phyloP scores from a whole-genome alignment of 106 monocot genomes.

The Acorus calamus region DNA sequence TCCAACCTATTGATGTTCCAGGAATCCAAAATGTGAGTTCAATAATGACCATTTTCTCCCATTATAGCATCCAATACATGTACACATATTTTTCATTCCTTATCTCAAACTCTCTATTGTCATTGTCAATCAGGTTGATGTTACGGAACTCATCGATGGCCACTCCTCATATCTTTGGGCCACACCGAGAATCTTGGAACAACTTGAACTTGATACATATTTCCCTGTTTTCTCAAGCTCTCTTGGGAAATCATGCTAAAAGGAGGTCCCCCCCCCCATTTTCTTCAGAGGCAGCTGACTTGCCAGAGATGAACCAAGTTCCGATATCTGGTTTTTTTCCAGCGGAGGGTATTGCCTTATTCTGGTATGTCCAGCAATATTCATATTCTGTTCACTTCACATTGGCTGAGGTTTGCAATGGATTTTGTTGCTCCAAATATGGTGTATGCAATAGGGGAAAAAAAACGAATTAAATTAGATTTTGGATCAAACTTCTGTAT shows the following conservation, averaged over 20 bases:
- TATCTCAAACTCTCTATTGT: not conserved
- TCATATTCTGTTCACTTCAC: no score
- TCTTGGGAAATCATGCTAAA: slow-evolving; percentile 3
- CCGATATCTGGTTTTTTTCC: no score
- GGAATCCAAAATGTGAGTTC: slow-evolving; percentile 74
- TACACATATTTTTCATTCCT: not conserved
- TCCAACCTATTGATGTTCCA: slow-evolving; percentile 68
- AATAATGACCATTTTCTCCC: not conserved
- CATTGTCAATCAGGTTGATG: slow-evolving; percentile 59
- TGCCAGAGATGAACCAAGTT: no score
- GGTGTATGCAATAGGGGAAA: no score
- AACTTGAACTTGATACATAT: slow-evolving; percentile 62
- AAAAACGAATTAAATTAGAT: no score
- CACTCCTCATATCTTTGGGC: slow-evolving; percentile 72
- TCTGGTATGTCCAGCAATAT: no score
- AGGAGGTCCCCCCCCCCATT: no score
- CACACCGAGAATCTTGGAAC: slow-evolving; percentile 32
- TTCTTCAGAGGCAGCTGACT: no score
- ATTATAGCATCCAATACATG: not conserved
- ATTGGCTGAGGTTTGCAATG: no score
- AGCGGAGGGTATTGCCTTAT: no score
- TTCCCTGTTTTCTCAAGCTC: slow-evolving; percentile 35
- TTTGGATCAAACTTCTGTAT: no score
- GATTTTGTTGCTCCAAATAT: no score
- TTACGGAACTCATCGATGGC: slow-evolving; percentile 57